These are phyloP conservation scores for Actinomucor elegans DNA, from an alignment of 371 early-diverging fungal genomes.

Conservation along the genomic window DNA sequence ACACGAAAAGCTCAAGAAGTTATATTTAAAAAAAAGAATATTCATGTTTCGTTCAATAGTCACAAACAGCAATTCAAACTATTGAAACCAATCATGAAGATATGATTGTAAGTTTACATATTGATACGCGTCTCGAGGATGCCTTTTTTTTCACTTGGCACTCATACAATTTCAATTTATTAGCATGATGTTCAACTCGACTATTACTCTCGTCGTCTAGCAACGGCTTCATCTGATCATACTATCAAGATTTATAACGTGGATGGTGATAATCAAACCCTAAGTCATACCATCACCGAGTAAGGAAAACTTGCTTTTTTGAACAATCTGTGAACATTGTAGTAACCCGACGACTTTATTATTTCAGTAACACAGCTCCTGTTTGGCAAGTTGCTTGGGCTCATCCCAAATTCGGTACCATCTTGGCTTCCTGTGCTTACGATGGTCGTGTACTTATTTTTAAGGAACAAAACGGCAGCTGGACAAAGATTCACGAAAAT, in stretches of 20 bases:
- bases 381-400: conserved; percentile 99
- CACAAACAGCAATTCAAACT: conserved; percentile 43
- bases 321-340: background rate
- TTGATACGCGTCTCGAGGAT: too few relatives aligned
- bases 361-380: conserved; percentile 88
- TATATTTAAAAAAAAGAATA: too few relatives aligned
- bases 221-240: conserved; percentile 96
- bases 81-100: conserved; percentile 94
- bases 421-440: conserved; percentile 95
- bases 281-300: conserved; percentile 60
- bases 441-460: conserved; percentile 94
- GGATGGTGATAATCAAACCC: conserved; percentile 78
- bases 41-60: conserved; percentile 1
- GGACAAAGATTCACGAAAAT: conserved; percentile 92
- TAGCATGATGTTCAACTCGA: conserved; percentile 98
- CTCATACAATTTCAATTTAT: background rate
- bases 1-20: too few relatives aligned
- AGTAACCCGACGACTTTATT: too few relatives aligned
- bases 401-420: conserved; percentile 95
- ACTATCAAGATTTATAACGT: conserved; percentile 92
- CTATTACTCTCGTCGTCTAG: conserved; percentile 95
- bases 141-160: too few relatives aligned
- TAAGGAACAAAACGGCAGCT: conserved; percentile 86
- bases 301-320: background rate
- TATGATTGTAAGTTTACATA: conserved; percentile 75